Percentiles rank a stretch among this genome's conserved stretches.
phyloP scores from a whole-genome alignment of 2,329 filamentous ascomycete genomes.

The Colletotrichum nymphaeae region DNA sequence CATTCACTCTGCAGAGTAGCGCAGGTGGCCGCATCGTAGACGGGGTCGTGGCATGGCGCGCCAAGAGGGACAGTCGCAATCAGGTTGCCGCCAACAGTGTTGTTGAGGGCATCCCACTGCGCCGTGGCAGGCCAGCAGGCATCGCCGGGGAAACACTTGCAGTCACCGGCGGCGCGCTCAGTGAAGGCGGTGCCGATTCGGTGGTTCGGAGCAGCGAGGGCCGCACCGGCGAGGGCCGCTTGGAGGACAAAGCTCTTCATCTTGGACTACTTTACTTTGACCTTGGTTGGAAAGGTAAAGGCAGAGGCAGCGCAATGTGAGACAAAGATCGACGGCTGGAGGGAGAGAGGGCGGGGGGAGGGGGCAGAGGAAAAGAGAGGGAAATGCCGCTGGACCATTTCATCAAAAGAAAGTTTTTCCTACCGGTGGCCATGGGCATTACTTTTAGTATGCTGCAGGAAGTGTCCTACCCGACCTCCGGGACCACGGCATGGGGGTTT shows the following conservation, averaged over 20 bases:
- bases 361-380: background rate
- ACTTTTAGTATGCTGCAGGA: constrained; percentile 27
- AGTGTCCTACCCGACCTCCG: constrained; percentile 1
- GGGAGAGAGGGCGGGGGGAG: background rate
- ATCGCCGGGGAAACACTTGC: constrained; percentile 61
- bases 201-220: constrained; percentile 20
- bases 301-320: background rate
- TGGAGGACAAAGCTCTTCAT: constrained; percentile 33
- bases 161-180: constrained; percentile 49
- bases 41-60: constrained; percentile 54
- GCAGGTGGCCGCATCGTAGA: constrained; percentile 59
- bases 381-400: constrained; percentile 12
- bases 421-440: background rate
- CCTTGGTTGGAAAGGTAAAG: background rate
- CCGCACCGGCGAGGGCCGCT: constrained; percentile 22
- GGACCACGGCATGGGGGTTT: constrained; percentile 6
- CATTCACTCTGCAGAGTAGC: constrained; percentile 54
- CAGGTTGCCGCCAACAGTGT: constrained; percentile 58
- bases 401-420: constrained; percentile 14
- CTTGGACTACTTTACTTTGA: background rate
- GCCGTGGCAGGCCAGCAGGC: constrained; percentile 58
- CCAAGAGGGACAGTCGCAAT: constrained; percentile 61
- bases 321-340: constrained; percentile 23
- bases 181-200: background rate
- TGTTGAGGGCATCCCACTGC: constrained; percentile 59